phyloP scores from a whole-genome alignment of 1,284 basidiomycete species.

The Ganoderma meredithae region DNA sequence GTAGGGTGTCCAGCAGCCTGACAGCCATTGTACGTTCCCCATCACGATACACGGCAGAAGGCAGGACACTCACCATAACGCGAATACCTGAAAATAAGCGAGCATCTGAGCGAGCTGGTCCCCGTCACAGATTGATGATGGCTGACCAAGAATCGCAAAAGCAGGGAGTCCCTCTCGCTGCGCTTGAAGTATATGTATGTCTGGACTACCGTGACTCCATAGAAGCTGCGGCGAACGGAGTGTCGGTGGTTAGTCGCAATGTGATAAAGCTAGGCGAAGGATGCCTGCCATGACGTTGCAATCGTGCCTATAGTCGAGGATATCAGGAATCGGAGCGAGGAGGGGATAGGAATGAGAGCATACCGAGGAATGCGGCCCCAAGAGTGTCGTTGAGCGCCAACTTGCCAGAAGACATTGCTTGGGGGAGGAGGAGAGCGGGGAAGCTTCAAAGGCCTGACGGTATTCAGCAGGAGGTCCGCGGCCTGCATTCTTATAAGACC shows the following conservation, averaged over 20 bases:
- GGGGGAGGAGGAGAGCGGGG: neutral
- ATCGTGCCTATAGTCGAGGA: conserved; percentile 19
- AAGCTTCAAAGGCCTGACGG: neutral
- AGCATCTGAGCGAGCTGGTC: neutral
- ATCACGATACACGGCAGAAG: no score
- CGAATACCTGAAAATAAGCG: conserved; percentile 22
- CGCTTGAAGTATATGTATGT: conserved; percentile 36
- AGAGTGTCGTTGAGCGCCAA: conserved; percentile 29
- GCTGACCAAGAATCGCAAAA: conserved; percentile 32
- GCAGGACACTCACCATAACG: conserved; percentile 24
- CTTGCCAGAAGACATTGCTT: conserved; percentile 16
- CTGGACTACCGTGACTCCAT: conserved; percentile 37
- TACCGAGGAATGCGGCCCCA: conserved; percentile 32
- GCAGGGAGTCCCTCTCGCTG: conserved; percentile 27
- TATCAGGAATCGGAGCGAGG: neutral
- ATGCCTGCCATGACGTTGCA: conserved; percentile 26
- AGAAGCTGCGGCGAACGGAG: conserved; percentile 27
- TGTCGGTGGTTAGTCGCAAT: neutral
- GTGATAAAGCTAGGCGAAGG: neutral
- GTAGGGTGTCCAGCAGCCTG: conserved; percentile 32
- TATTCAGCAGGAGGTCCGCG: neutral
- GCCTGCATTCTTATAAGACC: conserved; percentile 1
- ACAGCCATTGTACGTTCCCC: neutral
- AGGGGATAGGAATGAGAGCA: neutral
- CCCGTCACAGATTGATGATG: neutral